Evolutionary conservation across 2,329 filamentous ascomycete genomes (phyloP).

Genomic region (Aureobasidium zeae): DNA sequence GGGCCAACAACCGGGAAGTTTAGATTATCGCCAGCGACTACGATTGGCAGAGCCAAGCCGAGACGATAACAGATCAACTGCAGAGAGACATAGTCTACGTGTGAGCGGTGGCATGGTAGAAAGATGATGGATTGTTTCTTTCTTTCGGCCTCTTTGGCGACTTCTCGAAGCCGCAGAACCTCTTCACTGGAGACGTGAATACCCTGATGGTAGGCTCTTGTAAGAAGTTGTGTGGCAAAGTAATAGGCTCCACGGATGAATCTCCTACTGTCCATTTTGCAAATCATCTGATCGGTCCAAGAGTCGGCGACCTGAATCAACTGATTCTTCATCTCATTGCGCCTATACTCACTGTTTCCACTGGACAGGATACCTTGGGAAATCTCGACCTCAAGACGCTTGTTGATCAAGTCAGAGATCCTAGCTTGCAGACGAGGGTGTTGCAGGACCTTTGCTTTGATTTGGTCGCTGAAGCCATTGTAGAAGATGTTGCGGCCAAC

Average conservation of each 20-base stretch:
- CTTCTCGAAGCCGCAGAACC: conserved; percentile 68
- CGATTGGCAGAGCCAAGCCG: conserved; percentile 77
- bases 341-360: conserved; percentile 46
- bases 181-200: conserved; percentile 96
- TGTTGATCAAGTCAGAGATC: conserved; percentile 67
- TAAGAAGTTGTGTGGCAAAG: conserved; percentile 74
- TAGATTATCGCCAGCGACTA: conserved; percentile 91
- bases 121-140: conserved; percentile 96
- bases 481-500: conserved; percentile 94
- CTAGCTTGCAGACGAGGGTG: conserved; percentile 65
- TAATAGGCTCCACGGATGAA: conserved; percentile 95
- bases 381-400: conserved; percentile 66
- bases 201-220: conserved; percentile 90
- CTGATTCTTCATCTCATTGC: conserved; percentile 58
- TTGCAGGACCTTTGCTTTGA: conserved; percentile 68
- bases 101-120: conserved; percentile 84
- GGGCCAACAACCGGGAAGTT: conserved; percentile 85
- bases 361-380: conserved; percentile 54
- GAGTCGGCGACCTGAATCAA: conserved; percentile 74
- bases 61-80: conserved; percentile 93
- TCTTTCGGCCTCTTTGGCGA: conserved; percentile 71
- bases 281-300: conserved; percentile 93
- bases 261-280: conserved; percentile 91
- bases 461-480: conserved; percentile 79
- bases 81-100: conserved; percentile 91